phyloP scores from a whole-genome alignment of 1,284 basidiomycete genomes.

The Cutaneotrichosporon sp. region DNA sequence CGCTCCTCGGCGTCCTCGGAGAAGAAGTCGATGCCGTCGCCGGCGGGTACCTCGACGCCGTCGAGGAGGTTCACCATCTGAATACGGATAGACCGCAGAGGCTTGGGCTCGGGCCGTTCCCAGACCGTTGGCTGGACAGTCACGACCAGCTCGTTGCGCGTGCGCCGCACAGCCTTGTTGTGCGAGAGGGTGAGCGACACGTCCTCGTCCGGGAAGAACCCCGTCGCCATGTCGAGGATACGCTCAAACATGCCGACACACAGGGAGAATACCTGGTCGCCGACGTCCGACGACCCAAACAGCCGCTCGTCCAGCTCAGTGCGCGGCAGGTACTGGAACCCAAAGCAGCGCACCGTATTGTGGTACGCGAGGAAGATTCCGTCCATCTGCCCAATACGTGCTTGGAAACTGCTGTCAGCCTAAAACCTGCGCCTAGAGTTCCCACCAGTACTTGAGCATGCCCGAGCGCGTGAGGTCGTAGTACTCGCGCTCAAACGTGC shows the following conservation, averaged over 20 bases:
- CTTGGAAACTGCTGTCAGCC: conserved; percentile 67
- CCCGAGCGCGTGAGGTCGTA: conserved; percentile 89
- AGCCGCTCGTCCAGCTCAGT: conserved; percentile 77
- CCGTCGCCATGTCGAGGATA: conserved; percentile 59
- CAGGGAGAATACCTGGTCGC: conserved; percentile 70
- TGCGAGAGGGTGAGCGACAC: conserved; percentile 4
- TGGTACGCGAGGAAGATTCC: conserved; percentile 94
- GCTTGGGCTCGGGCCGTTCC: conserved; percentile 43
- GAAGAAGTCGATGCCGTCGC: conserved; percentile 22
- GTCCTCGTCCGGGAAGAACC: conserved; percentile 59
- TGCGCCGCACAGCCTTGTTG: conserved; percentile 3
- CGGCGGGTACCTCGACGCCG: conserved; percentile 28
- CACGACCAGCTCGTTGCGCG: conserved; percentile 46
- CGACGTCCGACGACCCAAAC: conserved; percentile 62
- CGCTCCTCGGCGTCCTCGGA: conserved; percentile 19
- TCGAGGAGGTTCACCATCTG: conserved; percentile 44
- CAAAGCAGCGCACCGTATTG: conserved; percentile 81
- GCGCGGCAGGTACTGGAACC: conserved; percentile 88
- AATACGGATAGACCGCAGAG: conserved; percentile 52
- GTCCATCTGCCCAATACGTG: conserved; percentile 94
- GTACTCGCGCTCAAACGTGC: conserved; percentile 83
- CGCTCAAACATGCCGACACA: conserved; percentile 69
- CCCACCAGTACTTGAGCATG: conserved; percentile 85
- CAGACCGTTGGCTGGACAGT: conserved; percentile 60
- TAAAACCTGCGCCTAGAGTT: background rate